Conservation (phyloP, 2,329 filamentous ascomycete genomes). For the Whalleya microplaca region DNA sequence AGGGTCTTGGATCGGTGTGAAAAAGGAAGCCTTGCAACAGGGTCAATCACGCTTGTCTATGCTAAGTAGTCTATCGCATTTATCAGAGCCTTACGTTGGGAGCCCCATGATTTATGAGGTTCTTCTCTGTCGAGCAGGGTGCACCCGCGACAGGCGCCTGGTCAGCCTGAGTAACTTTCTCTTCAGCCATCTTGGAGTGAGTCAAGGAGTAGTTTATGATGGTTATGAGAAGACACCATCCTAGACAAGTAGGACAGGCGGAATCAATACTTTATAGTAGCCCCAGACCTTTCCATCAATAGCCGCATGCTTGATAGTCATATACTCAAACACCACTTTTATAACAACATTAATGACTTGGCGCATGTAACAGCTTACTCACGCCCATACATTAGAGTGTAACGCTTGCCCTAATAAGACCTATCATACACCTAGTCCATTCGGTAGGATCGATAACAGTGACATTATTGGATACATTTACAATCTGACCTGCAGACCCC, state of each 20-base stretch:
- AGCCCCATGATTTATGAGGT: constrained; percentile 27
- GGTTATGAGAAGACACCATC: neutral
- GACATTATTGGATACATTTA: neutral
- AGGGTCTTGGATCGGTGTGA: constrained; percentile 27
- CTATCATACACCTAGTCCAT: neutral
- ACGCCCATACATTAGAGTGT: constrained; percentile 13
- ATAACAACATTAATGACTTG: neutral
- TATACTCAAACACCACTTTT: neutral
- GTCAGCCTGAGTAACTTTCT: constrained; percentile 24
- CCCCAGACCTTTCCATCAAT: neutral
- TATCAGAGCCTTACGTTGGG: constrained; percentile 19
- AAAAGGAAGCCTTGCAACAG: constrained; percentile 21
- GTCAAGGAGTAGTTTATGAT: neutral
- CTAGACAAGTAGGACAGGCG: neutral
- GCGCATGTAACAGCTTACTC: constrained; percentile 8
- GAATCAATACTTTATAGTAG: constrained; percentile 1
- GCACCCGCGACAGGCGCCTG: constrained; percentile 21
- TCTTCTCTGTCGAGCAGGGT: constrained; percentile 25
- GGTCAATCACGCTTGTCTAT: neutral
- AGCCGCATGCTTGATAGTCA: neutral
- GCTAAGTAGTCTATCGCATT: neutral
- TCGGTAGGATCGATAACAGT: neutral
- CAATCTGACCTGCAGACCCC: neutral
- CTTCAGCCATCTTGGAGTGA: constrained; percentile 16
- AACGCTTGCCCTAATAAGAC: neutral